These are phyloP conservation scores for Ceratocystis smalleyi DNA, from an alignment of 2,329 filamentous ascomycete genomes.

Conservation along the genomic window DNA sequence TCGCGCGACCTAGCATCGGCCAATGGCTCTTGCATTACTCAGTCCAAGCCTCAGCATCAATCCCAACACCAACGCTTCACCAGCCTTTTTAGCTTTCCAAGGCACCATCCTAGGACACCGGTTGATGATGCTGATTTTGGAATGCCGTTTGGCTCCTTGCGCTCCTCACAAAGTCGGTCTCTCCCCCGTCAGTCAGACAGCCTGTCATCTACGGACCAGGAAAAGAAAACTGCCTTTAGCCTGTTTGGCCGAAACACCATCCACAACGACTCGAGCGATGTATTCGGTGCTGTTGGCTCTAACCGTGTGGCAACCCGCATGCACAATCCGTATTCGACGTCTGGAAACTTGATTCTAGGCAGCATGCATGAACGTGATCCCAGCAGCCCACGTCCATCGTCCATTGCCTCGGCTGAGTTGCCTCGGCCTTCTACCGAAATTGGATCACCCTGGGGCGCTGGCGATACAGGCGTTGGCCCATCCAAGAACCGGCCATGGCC, in stretches of 20 bases:
- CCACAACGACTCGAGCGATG: slow-evolving; percentile 30
- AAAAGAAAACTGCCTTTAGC: slow-evolving; percentile 30
- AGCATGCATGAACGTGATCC: slow-evolving; percentile 40
- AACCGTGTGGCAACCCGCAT: slow-evolving; percentile 29
- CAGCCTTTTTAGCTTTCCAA: slow-evolving; percentile 40
- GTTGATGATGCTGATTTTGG: slow-evolving; percentile 38
- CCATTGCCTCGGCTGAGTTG: slow-evolving; percentile 53
- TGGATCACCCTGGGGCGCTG: slow-evolving; percentile 55
- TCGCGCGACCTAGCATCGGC: slow-evolving; percentile 20
- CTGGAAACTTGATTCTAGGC: slow-evolving; percentile 34
- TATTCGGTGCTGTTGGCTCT: slow-evolving; percentile 21
- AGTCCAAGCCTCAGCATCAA: slow-evolving; percentile 22
- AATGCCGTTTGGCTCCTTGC: slow-evolving; percentile 52
- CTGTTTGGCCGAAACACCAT: slow-evolving; percentile 44
- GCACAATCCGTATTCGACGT: slow-evolving; percentile 36
- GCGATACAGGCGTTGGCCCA: slow-evolving; percentile 29
- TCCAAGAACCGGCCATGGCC: slow-evolving; percentile 54
- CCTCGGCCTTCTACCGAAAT: slow-evolving; percentile 68
- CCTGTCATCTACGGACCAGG: slow-evolving; percentile 23
- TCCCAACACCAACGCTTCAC: slow-evolving; percentile 27
- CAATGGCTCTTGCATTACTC: slow-evolving; percentile 29
- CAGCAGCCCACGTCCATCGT: slow-evolving; percentile 49
- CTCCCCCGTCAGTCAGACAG: slow-evolving; percentile 50
- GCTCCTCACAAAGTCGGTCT: slow-evolving; percentile 59
- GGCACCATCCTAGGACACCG: slow-evolving; percentile 34